A percentile compares a stretch with the other conserved stretches of the same genome.
Evolutionary conservation across 495 filamentous ascomycete species (phyloP).

Genomic region (Tuber borchii): DNA sequence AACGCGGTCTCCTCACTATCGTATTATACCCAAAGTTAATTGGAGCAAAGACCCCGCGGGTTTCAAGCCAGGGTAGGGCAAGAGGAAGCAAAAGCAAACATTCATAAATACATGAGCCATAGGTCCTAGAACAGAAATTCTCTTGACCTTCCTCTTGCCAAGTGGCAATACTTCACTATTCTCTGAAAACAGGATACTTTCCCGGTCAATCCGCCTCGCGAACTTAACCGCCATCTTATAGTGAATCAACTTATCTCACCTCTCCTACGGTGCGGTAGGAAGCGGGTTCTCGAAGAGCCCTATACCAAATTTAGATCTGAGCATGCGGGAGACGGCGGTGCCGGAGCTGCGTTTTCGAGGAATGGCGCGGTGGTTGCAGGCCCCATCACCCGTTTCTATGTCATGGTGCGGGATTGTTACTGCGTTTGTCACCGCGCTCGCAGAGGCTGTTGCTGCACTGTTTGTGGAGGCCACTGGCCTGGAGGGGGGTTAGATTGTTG

Average conservation of each 20-base stretch:
- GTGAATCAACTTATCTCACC: slow-evolving; percentile 55
- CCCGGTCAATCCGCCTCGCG: slow-evolving; percentile 56
- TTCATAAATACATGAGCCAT: slow-evolving; percentile 68
- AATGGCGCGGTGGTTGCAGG: slow-evolving; percentile 60
- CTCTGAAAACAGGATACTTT: slow-evolving; percentile 64
- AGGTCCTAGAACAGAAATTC: slow-evolving; percentile 64
- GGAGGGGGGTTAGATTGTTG: background rate
- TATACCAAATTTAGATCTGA: slow-evolving; percentile 59
- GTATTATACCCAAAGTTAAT: slow-evolving; percentile 17
- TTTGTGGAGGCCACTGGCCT: slow-evolving; percentile 60
- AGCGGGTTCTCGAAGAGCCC: slow-evolving; percentile 65
- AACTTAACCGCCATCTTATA: slow-evolving; percentile 52
- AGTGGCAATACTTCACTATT: slow-evolving; percentile 59
- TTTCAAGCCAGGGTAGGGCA: background rate
- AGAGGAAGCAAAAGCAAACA: slow-evolving; percentile 44
- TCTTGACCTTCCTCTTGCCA: slow-evolving; percentile 49
- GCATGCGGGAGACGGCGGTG: slow-evolving; percentile 57
- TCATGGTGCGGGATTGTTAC: slow-evolving; percentile 55
- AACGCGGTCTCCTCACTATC: slow-evolving; percentile 62
- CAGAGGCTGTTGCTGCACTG: slow-evolving; percentile 60
- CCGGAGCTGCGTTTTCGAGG: slow-evolving; percentile 55
- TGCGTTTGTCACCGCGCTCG: slow-evolving; percentile 51
- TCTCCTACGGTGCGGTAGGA: slow-evolving; percentile 48
- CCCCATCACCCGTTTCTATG: slow-evolving; percentile 70
- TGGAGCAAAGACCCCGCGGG: background rate